phyloP scores from a whole-genome alignment of 148 eudicot genomes.

The Silene latifolia region DNA sequence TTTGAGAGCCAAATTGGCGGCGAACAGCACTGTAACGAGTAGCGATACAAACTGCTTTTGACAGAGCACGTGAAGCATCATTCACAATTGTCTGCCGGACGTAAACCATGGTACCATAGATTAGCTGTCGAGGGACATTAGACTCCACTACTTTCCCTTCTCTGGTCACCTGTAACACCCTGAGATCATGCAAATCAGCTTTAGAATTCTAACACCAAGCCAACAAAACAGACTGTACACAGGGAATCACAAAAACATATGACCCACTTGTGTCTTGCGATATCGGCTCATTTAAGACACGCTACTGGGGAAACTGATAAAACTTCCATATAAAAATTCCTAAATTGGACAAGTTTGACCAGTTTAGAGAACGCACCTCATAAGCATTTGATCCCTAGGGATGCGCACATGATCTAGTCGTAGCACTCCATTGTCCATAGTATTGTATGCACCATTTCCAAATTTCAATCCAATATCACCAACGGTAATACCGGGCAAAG shows the following conservation, averaged over 20 bases:
- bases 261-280: no score
- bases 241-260: neutral
- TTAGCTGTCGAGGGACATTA: conserved; percentile 78
- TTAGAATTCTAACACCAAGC: conserved; percentile 5
- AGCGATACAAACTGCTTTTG: conserved; percentile 88
- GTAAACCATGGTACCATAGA: conserved; percentile 95
- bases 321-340: no score
- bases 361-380: conserved; percentile 50
- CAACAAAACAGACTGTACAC: neutral
- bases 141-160: conserved; percentile 81
- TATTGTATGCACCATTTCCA: conserved; percentile 95
- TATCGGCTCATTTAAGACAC: neutral
- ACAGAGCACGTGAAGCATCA: conserved; percentile 84
- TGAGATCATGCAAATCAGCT: conserved; percentile 29
- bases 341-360: neutral
- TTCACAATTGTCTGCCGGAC: conserved; percentile 80
- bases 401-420: conserved; percentile 87
- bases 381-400: conserved; percentile 93
- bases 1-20: conserved; percentile 84
- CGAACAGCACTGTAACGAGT: conserved; percentile 97
- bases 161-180: conserved; percentile 85
- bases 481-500: conserved; percentile 83
- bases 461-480: conserved; percentile 98
- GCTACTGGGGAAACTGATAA: neutral
- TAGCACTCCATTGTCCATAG: conserved; percentile 92